Conservation (phyloP, 2,329 filamentous ascomycete species). For the Geosmithia putterillii region DNA sequence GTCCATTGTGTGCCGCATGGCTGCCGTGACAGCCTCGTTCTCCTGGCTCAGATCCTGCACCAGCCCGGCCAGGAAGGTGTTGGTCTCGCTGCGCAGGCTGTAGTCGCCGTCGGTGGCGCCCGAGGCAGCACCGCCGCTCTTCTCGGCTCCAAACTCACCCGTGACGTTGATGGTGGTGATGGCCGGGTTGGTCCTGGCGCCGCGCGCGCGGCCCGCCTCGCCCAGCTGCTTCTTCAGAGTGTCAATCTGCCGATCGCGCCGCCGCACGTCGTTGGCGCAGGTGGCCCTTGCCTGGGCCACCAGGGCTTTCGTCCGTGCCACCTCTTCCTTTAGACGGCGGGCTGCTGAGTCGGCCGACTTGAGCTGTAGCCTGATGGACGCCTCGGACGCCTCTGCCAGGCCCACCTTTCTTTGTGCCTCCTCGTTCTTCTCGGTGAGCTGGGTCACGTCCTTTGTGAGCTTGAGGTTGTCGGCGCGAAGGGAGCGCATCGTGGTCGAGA, state of each 20-base stretch:
- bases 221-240: constrained; percentile 77
- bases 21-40: constrained; percentile 67
- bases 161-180: constrained; percentile 46
- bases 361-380: constrained; percentile 56
- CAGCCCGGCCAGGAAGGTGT: constrained; percentile 76
- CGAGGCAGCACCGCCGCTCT: constrained; percentile 23
- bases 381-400: constrained; percentile 56
- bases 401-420: constrained; percentile 44
- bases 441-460: constrained; percentile 55
- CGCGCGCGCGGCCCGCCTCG: constrained; percentile 53
- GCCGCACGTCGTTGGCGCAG: constrained; percentile 83
- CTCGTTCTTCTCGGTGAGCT: constrained; percentile 38
- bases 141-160: constrained; percentile 34
- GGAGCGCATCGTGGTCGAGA: constrained; percentile 65
- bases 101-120: constrained; percentile 31
- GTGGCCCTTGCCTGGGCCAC: constrained; percentile 75
- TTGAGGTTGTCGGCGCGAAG: constrained; percentile 65
- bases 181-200: constrained; percentile 39
- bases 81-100: constrained; percentile 75
- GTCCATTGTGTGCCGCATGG: constrained; percentile 59
- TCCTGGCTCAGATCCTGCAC: constrained; percentile 80
- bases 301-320: constrained; percentile 63
- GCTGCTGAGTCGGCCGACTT: constrained; percentile 62
- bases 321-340: constrained; percentile 72
- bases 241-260: constrained; percentile 81